Percentiles rank a stretch among this genome's conserved stretches.
Evolutionary conservation across 805 yeast species (phyloP).

Genomic region (Cyberlindnera xylosilytica): DNA sequence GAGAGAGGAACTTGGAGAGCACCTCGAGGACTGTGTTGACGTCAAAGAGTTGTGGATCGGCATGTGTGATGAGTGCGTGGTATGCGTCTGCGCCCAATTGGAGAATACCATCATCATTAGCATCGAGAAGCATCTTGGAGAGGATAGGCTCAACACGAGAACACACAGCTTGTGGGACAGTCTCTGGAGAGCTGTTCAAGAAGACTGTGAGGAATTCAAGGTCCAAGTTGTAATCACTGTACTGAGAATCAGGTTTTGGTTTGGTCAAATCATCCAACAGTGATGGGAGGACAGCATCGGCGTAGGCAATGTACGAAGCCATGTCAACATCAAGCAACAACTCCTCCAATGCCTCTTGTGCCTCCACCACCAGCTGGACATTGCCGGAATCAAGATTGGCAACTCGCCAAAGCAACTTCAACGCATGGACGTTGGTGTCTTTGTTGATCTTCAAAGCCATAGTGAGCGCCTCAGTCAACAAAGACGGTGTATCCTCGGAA

Average conservation of each 20-base stretch:
- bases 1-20: slow-evolving; percentile 66
- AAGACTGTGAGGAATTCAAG: slow-evolving; percentile 54
- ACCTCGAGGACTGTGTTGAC: slow-evolving; percentile 48
- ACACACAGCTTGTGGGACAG: slow-evolving; percentile 40
- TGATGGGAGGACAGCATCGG: slow-evolving; percentile 52
- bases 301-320: slow-evolving; percentile 42
- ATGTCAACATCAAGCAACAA: slow-evolving; percentile 48
- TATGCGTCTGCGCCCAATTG: slow-evolving; percentile 78
- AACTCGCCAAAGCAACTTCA: slow-evolving; percentile 57
- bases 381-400: slow-evolving; percentile 76
- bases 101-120: slow-evolving; percentile 73
- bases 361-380: slow-evolving; percentile 61
- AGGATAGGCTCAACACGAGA: slow-evolving; percentile 41
- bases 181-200: slow-evolving; percentile 40
- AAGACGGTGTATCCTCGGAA: slow-evolving; percentile 76
- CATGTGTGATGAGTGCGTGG: slow-evolving; percentile 50
- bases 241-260: slow-evolving; percentile 51
- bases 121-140: slow-evolving; percentile 28
- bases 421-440: slow-evolving; percentile 30
- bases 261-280: slow-evolving; percentile 38
- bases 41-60: slow-evolving; percentile 21
- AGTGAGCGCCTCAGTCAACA: slow-evolving; percentile 67
- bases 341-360: slow-evolving; percentile 64
- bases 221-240: slow-evolving; percentile 45
- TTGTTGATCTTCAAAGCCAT: slow-evolving; percentile 48